phyloP scores from a whole-genome alignment of 202 grass and related monocot genomes.

The Hordeum pubiflorum region DNA sequence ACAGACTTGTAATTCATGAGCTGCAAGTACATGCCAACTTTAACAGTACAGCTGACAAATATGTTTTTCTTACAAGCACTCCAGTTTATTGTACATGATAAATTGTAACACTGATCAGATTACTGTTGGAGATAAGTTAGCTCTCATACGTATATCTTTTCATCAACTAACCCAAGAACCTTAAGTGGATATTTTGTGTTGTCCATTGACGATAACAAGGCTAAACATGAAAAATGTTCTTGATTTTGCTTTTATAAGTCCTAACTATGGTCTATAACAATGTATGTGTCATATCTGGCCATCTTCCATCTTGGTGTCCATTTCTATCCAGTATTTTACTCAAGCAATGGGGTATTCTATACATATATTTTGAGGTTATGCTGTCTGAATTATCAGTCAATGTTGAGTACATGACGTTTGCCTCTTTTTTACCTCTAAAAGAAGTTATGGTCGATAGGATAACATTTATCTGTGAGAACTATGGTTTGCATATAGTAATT shows the following conservation, averaged over 20 bases:
- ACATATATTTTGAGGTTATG: neutral
- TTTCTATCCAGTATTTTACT: constrained; percentile 15
- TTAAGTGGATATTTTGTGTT: neutral
- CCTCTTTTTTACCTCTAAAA: constrained; percentile 9
- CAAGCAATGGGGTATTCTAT: constrained; percentile 7
- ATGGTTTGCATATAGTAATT: constrained; percentile 20
- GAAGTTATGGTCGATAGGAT: constrained; percentile 15
- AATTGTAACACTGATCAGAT: neutral
- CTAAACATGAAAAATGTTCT: neutral
- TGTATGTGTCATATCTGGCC: neutral
- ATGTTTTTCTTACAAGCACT: neutral
- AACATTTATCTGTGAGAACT: constrained; percentile 8
- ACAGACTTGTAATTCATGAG: neutral
- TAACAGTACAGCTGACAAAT: neutral
- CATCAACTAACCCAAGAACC: neutral
- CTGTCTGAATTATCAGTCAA: neutral
- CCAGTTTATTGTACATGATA: neutral
- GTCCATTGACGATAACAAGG: neutral
- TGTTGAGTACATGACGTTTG: constrained; percentile 4
- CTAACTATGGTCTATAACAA: neutral
- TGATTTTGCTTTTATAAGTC: neutral
- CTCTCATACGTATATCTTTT: neutral
- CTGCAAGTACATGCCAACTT: neutral
- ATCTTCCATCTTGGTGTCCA: neutral
- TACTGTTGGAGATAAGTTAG: neutral